Evolutionary conservation across 108 stramenopile genomes (phyloP).

Genomic region (Pseudonitzschia delicatissima): DNA sequence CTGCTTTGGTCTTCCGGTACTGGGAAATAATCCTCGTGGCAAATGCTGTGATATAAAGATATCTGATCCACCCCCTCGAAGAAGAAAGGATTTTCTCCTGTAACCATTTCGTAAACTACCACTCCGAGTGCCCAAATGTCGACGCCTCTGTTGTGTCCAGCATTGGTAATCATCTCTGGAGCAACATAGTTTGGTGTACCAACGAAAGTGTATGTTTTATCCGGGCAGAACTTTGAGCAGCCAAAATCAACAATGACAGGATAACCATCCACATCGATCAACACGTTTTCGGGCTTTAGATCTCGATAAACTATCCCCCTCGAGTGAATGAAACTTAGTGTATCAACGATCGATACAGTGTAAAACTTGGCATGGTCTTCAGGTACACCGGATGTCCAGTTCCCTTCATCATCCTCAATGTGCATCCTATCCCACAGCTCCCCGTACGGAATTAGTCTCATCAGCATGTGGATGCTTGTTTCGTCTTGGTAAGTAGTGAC

Average conservation of each 20-base stretch:
- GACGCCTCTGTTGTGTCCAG: conserved; percentile 85
- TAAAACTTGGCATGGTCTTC: conserved; percentile 62
- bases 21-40: conserved; percentile 66
- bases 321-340: conserved; percentile 89
- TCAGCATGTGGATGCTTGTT: conserved; percentile 57
- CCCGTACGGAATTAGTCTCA: conserved; percentile 74
- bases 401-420: conserved; percentile 43
- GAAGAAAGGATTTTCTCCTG: conserved; percentile 79
- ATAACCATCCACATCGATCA: conserved; percentile 76
- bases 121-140: conserved; percentile 94
- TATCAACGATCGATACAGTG: conserved; percentile 63
- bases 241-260: conserved; percentile 89
- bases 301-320: conserved; percentile 87
- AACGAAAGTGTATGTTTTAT: conserved; percentile 94
- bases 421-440: conserved; percentile 80
- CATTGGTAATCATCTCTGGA: conserved; percentile 85
- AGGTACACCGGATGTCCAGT: conserved; percentile 60
- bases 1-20: conserved; percentile 1
- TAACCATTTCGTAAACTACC: conserved; percentile 90
- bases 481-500: conserved; percentile 83
- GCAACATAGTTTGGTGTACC: conserved; percentile 96
- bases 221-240: conserved; percentile 64
- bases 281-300: conserved; percentile 87
- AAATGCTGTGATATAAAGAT: conserved; percentile 79
- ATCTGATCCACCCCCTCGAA: conserved; percentile 74